Conservation (phyloP, 2,329 filamentous ascomycete species). For the Fusarium penzigii region DNA sequence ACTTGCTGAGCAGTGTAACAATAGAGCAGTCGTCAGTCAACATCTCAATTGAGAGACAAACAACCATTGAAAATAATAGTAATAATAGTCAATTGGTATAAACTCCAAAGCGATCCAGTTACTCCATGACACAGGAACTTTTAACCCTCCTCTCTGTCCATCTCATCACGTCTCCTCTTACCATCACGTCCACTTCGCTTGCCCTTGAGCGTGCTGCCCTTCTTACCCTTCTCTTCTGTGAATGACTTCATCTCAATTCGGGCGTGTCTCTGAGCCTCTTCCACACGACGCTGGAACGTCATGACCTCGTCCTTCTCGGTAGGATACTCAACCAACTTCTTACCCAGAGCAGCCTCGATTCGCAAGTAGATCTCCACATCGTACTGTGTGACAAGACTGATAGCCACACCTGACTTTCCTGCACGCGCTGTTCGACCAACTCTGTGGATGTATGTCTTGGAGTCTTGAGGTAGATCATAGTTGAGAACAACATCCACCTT, state of each 20-base stretch:
- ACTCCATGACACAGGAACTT: background rate
- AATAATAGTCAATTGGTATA: background rate
- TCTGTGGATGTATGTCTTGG: constrained; percentile 88
- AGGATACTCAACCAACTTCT: constrained; percentile 70
- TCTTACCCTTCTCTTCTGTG: constrained; percentile 67
- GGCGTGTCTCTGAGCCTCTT: constrained; percentile 80
- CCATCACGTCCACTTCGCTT: constrained; percentile 47
- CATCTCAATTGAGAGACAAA: background rate
- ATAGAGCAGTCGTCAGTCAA: too few relatives aligned
- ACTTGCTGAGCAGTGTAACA: too few relatives aligned
- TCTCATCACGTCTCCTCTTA: constrained; percentile 54
- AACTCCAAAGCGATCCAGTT: background rate
- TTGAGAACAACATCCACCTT: constrained; percentile 88
- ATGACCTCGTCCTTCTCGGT: constrained; percentile 81
- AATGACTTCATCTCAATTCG: constrained; percentile 79
- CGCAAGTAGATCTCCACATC: constrained; percentile 78
- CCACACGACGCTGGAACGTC: constrained; percentile 74
- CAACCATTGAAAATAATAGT: background rate
- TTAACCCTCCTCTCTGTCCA: constrained; percentile 76
- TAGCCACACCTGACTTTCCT: constrained; percentile 78
- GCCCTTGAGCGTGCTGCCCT: constrained; percentile 42
- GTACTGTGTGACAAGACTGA: constrained; percentile 84
- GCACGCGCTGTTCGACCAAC: constrained; percentile 87
- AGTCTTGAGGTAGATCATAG: constrained; percentile 79
- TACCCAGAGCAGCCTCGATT: constrained; percentile 81